Percentiles rank a stretch among this genome's conserved stretches.
Conservation (phyloP, 1,284 basidiomycete genomes). For the Meripilus lineatus region DNA sequence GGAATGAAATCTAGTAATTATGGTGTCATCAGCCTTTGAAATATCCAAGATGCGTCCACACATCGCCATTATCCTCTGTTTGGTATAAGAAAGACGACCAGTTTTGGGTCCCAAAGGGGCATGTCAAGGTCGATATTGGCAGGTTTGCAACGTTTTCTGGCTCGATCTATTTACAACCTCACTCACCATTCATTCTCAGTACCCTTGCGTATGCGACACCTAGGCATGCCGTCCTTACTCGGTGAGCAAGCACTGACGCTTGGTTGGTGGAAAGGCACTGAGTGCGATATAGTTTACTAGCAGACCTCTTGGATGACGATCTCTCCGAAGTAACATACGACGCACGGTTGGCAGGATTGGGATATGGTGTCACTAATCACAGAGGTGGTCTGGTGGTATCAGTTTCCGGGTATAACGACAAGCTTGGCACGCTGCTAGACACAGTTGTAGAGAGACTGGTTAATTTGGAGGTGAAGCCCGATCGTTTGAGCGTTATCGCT, state of each 20-base stretch:
- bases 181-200: conserved; percentile 10
- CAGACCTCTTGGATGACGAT: conserved; percentile 28
- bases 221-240: conserved; percentile 21
- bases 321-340: conserved; percentile 45
- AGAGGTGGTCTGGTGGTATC: conserved; percentile 40
- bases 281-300: conserved; percentile 24
- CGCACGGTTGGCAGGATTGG: conserved; percentile 61
- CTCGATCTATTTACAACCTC: background rate
- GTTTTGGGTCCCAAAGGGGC: conserved; percentile 28
- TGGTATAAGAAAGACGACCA: conserved; percentile 30
- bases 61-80: conserved; percentile 15
- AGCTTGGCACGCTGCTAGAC: conserved; percentile 50
- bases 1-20: background rate
- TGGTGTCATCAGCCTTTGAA: conserved; percentile 15
- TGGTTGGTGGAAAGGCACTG: background rate
- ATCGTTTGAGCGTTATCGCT: conserved; percentile 21
- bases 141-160: background rate
- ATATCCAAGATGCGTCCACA: conserved; percentile 16
- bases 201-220: conserved; percentile 22
- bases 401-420: conserved; percentile 64
- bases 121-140: conserved; percentile 20
- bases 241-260: conserved; percentile 14
- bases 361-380: conserved; percentile 44
- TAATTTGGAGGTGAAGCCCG: conserved; percentile 14
- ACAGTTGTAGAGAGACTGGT: conserved; percentile 21